A percentile compares a stretch with the other conserved stretches of the same genome.
phyloP scores from a whole-genome alignment of 1,284 basidiomycete genomes.

The Sanghuangporus sanghuang region DNA sequence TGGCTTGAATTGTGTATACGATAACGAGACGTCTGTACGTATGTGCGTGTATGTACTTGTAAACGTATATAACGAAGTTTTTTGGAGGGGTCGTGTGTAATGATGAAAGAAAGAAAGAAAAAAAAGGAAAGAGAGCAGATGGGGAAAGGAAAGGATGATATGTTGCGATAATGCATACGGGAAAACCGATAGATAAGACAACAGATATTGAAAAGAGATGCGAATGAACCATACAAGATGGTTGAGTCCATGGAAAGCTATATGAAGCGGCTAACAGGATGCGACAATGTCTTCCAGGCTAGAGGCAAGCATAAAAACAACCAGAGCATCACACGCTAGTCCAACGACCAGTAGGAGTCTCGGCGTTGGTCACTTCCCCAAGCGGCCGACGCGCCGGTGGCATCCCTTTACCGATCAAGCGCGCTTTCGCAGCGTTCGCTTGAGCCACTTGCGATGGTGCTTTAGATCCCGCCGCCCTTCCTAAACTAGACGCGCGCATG shows the following conservation, averaged over 20 bases:
- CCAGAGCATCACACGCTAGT: neutral
- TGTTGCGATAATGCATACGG: too few species aligned
- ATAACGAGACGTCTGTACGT: neutral
- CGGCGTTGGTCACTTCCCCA: slow-evolving; percentile 9
- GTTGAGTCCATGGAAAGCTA: too few species aligned
- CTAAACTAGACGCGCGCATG: neutral
- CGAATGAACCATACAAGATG: too few species aligned
- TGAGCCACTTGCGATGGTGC: neutral
- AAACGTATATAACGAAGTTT: neutral
- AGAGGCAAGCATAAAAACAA: too few species aligned
- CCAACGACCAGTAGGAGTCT: neutral
- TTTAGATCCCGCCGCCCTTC: neutral
- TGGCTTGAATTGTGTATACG: neutral
- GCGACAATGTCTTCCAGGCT: too few species aligned
- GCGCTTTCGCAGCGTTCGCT: neutral
- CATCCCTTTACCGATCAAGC: slow-evolving; percentile 5
- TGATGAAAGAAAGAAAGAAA: neutral
- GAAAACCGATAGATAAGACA: too few species aligned
- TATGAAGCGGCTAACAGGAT: too few species aligned
- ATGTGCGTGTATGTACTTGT: neutral
- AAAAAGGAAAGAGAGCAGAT: neutral
- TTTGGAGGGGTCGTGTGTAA: neutral
- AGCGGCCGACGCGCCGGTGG: neutral
- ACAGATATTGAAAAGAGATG: too few species aligned
- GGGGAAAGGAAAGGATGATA: too few species aligned